Evolutionary conservation across 2,329 filamentous ascomycete genomes (phyloP).

Genomic region (Mycocentrospora acerina): DNA sequence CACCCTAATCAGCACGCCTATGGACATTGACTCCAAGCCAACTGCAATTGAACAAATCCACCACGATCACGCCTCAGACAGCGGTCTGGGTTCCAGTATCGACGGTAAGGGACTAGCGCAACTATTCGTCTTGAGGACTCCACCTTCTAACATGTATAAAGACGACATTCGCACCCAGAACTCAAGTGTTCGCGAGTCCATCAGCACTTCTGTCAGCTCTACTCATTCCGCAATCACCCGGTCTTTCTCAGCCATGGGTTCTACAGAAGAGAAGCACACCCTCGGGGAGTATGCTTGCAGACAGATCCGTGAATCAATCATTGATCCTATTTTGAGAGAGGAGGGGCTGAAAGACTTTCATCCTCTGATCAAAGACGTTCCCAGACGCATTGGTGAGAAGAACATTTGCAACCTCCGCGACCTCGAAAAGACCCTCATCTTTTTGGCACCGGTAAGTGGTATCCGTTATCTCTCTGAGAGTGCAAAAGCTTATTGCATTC

Average conservation of each 20-base stretch:
- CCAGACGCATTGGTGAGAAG: constrained; percentile 76
- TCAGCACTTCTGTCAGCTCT: constrained; percentile 41
- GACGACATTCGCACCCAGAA: constrained; percentile 30
- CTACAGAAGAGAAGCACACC: constrained; percentile 51
- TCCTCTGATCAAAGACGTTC: constrained; percentile 74
- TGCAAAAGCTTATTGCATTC: constrained; percentile 68
- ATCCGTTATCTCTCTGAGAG: constrained; percentile 54
- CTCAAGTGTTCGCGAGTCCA: constrained; percentile 36
- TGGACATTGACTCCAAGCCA: constrained; percentile 48
- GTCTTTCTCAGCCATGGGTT: constrained; percentile 45
- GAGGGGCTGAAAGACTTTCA: constrained; percentile 76
- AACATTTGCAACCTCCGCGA: constrained; percentile 90
- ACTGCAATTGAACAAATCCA: constrained; percentile 37
- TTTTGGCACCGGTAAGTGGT: constrained; percentile 87
- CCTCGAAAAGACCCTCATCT: constrained; percentile 89
- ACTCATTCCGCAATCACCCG: constrained; percentile 46
- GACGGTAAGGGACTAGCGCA: constrained; percentile 38
- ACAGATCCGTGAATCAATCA: constrained; percentile 77
- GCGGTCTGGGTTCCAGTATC: constrained; percentile 83
- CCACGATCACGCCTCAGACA: constrained; percentile 77
- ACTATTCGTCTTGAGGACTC: constrained; percentile 15
- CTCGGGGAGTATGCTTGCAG: constrained; percentile 70
- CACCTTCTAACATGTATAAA: constrained; percentile 39
- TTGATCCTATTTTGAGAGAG: constrained; percentile 74
- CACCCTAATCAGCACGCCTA: constrained; percentile 35